Conservation (phyloP, 306 rosid species). For the Psophocarpus tetragonolobus region DNA sequence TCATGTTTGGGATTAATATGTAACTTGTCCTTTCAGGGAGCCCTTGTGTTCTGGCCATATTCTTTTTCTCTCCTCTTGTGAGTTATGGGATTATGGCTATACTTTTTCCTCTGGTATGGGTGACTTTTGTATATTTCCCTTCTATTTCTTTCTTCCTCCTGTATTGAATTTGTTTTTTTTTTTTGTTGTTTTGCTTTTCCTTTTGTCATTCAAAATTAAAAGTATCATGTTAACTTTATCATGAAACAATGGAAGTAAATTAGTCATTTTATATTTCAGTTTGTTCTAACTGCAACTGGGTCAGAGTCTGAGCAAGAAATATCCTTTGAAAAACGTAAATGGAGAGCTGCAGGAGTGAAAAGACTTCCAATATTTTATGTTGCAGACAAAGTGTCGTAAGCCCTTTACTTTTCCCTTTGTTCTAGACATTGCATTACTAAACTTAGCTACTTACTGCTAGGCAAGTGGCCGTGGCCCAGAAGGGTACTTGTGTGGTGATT, state of each 20-base stretch:
- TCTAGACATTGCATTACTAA: slow-evolving; percentile 18
- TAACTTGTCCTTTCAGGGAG: slow-evolving; percentile 66
- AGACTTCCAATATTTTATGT: slow-evolving; percentile 79
- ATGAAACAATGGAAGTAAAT: slow-evolving; percentile 1
- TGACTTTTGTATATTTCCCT: slow-evolving; percentile 17
- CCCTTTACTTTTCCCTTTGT: slow-evolving; percentile 33
- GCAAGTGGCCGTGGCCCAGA: slow-evolving; percentile 18
- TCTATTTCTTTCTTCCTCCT: slow-evolving; percentile 20
- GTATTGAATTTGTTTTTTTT: neutral
- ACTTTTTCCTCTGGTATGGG: slow-evolving; percentile 81
- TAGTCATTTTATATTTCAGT: slow-evolving; percentile 52
- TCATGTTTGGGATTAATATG: slow-evolving; percentile 32
- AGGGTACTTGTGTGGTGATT: slow-evolving; percentile 11
- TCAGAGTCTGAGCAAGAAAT: slow-evolving; percentile 80
- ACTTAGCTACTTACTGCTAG: neutral
- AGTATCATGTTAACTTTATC: slow-evolving; percentile 15
- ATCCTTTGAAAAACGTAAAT: slow-evolving; percentile 51
- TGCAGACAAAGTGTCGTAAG: slow-evolving; percentile 84
- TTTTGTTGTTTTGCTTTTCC: neutral
- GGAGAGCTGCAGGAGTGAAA: slow-evolving; percentile 68
- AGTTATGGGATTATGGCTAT: slow-evolving; percentile 88
- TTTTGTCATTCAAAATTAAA: slow-evolving; percentile 6
- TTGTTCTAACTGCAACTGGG: slow-evolving; percentile 86
- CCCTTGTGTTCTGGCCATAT: slow-evolving; percentile 83
- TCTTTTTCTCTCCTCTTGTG: slow-evolving; percentile 87